A percentile compares a stretch with the other conserved stretches of the same genome.
Conservation (phyloP, 2,329 filamentous ascomycete species). For the Diaporthe citriasiana region DNA sequence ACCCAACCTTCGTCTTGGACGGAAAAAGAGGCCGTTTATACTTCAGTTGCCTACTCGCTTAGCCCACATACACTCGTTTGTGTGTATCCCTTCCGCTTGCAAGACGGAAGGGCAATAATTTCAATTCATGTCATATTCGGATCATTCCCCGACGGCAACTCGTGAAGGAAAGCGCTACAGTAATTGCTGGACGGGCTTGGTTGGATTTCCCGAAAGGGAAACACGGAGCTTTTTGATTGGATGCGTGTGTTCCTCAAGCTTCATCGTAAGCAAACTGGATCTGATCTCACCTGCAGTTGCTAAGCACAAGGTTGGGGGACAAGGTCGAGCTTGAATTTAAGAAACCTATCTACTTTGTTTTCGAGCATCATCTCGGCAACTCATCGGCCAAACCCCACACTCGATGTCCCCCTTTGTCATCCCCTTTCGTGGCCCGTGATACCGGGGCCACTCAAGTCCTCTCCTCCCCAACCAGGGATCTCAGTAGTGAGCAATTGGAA, state of each 20-base stretch:
- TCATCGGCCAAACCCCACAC: conserved; percentile 52
- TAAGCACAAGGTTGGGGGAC: conserved; percentile 43
- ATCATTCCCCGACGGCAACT: neutral
- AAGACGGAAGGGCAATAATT: neutral
- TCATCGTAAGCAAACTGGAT: neutral
- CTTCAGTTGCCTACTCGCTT: conserved; percentile 19
- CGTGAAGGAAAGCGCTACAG: neutral
- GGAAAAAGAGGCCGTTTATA: neutral
- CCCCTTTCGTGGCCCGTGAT: neutral
- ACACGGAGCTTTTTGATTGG: conserved; percentile 9
- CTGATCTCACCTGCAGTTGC: neutral
- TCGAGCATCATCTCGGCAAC: conserved; percentile 51
- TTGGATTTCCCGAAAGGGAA: conserved; percentile 11
- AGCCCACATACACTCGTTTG: conserved; percentile 30
- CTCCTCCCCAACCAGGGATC: conserved; percentile 41
- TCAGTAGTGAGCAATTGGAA: conserved; percentile 54
- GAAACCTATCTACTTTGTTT: conserved; percentile 50
- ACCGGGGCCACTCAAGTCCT: neutral
- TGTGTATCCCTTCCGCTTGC: neutral
- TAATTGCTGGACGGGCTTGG: neutral
- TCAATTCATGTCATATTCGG: conserved; percentile 10
- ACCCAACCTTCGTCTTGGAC: neutral
- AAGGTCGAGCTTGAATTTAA: conserved; percentile 54
- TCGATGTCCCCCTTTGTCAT: conserved; percentile 51
- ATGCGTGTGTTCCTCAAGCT: neutral